Evolutionary conservation across 169 alveolate genomes (phyloP), one percentile per base, ranked within the genome.

Genomic region (Cryptosporidium felis): DNA sequence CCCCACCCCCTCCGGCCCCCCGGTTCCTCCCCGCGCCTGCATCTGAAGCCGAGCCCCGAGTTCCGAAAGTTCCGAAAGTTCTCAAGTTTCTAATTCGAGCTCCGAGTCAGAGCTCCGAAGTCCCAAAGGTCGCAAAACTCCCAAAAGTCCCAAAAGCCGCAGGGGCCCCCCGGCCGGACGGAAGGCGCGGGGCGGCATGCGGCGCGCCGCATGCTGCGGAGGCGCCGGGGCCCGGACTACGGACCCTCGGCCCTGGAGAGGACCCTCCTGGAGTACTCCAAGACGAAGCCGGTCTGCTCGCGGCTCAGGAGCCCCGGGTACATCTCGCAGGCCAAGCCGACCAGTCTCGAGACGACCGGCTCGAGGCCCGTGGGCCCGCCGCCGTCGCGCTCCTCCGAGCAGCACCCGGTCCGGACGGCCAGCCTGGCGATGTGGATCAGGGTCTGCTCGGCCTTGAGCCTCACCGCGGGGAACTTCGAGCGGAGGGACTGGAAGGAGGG

Each of bases 181-280:
- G n/a, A n/a, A n/a, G n/a, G n/a, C n/a, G n/a, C n/a, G n/a, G n/a
- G n/a, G n/a, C n/a, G n/a, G n/a, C n/a, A n/a, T 41, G 49, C 12
- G 12, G 16, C 49, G 49, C 8, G 16, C 8, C 49, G 49, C 49
- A 41, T 41, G 49, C 12, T 8, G 49, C 49, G 49, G 16, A 8
- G 49, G 49, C 49, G 49, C 49, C 49, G 12, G 49, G 49, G 49
- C 16, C 49, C 49, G 16, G 49, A 8, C 49, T 8, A 12, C 49
- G 49, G 49, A 41, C 49, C 12, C 18, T 12, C 9, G 30, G 30
- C 53, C 30, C 46, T 63, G 45, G 61, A 18, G 3, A 63, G 60
- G n/a, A 63, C 80, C n/a, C 80, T 63, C 30, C 62, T 63, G n/a
- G 80, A 21, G 16, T 63, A 63, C 21, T 63, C 80, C 28, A 12